Base-by-base conservation (phyloP, 2,329 filamentous ascomycete species). In the Trichoderma sp. region DNA sequence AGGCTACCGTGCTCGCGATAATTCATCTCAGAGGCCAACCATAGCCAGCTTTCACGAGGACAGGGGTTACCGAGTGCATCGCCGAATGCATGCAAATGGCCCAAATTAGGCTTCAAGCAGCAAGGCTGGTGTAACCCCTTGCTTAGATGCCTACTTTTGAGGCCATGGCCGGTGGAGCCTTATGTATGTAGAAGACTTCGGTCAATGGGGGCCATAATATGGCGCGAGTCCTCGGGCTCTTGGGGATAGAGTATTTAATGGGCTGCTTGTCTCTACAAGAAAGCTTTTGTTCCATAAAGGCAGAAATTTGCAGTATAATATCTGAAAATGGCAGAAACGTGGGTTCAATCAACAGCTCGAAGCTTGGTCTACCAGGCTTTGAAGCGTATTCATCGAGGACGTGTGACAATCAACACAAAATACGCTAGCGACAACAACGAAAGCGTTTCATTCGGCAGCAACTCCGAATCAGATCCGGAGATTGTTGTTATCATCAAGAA, bases 271-370 rank as follows among this genome's bases (percentile, higher is more conserved):
- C 32, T 26, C 15, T 43, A 15, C 30, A 6, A 43, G 1, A 43
- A 39, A 0, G 0, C 5, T 30, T 26, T 12, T 3, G 1, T 15
- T 43, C 15, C 23, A 20, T 28, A 30, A 28, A 30, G 23, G 2
- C 34, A 43, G 6, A 6, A 23, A 15, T 30, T 12, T 15, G 12
- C 12, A 1, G 7, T 20, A 17, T 23, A n/a, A 7, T 1, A 28
- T 32, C 3, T 39, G 3, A 13, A 63, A 34, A 73, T 73, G 72
- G 17, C 64, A 15, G 73, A 74, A 23, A 72, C 65, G 13, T 74
- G 73, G 73, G 30, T 71, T 28, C 73, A 74, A 13, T 61, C 65
- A 13, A 59, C 67, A 26, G 69, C 73, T 32, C 65, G 73, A 28
- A 59, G 23, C 6, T 6, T 69, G 9, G 62, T 73, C 23, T 68